These are phyloP conservation scores for Podila clonocystis DNA, from an alignment of 192 early-diverging fungal species.

Conservation along the genomic window DNA sequence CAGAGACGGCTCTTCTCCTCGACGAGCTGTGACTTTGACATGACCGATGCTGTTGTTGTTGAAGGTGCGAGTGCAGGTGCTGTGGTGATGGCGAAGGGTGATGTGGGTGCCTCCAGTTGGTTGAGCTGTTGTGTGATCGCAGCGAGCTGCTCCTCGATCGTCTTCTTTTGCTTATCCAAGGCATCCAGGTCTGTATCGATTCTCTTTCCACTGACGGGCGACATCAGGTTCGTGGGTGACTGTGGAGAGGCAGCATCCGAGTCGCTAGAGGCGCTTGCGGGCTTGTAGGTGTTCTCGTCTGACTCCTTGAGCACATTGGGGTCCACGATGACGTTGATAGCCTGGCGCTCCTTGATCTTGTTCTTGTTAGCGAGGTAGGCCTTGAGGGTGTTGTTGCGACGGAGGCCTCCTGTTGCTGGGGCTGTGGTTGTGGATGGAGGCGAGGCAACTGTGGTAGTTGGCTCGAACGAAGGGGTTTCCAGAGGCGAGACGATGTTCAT, in stretches of 20 bases:
- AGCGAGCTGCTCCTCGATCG: conserved; percentile 35
- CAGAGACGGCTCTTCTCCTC: conserved; percentile 27
- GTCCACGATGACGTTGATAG: conserved; percentile 47
- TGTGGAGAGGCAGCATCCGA: not conserved
- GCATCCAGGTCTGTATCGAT: conserved; percentile 46
- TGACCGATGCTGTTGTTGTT: not conserved
- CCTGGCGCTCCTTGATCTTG: conserved; percentile 51
- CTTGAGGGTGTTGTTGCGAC: conserved; percentile 45
- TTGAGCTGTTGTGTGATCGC: conserved; percentile 31
- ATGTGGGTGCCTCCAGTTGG: conserved; percentile 5
- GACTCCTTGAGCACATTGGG: conserved; percentile 22
- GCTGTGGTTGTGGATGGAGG: not conserved
- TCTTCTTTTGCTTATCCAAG: conserved; percentile 32
- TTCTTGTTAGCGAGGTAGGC: conserved; percentile 53
- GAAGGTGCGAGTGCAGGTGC: not conserved
- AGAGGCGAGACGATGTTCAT: conserved; percentile 25
- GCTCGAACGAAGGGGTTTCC: conserved; percentile 19
- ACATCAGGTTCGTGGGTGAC: conserved; percentile 8
- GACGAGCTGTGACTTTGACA: conserved; percentile 18
- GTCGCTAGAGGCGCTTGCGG: not conserved
- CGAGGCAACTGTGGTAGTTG: conserved; percentile 12
- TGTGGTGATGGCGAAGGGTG: conserved; percentile 1
- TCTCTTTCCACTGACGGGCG: conserved; percentile 36
- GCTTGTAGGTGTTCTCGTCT: not conserved
- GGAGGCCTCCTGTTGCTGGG: conserved; percentile 22